phyloP scores from a whole-genome alignment of 2,329 filamentous ascomycete species.

The Aulographum hederae region DNA sequence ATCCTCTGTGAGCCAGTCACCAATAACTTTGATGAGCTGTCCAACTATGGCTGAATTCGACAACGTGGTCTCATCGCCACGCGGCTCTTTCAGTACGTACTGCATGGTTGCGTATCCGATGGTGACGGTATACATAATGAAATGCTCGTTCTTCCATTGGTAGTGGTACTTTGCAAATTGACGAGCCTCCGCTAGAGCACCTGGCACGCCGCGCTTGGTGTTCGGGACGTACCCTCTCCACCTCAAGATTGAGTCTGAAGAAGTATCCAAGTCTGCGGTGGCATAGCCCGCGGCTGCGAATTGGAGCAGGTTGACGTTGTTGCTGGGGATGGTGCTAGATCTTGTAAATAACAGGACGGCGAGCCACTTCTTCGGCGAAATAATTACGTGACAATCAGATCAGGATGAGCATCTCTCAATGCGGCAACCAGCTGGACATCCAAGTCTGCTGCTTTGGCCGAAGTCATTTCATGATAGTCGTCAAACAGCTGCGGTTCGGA shows the following conservation, averaged over 20 bases:
- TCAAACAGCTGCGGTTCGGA: background rate
- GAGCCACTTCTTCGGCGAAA: background rate
- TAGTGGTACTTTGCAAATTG: constrained; percentile 23
- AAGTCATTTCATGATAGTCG: constrained; percentile 11
- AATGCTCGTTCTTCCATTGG: constrained; percentile 18
- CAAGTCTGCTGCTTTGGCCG: constrained; percentile 18
- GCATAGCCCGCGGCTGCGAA: constrained; percentile 25
- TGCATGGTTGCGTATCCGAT: constrained; percentile 13
- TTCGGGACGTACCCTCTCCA: constrained; percentile 18
- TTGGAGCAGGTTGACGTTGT: constrained; percentile 19
- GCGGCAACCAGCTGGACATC: constrained; percentile 20
- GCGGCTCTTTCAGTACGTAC: constrained; percentile 21
- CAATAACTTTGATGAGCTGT: constrained; percentile 18
- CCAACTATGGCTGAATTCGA: constrained; percentile 19
- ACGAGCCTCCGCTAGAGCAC: constrained; percentile 17
- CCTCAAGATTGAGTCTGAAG: constrained; percentile 17
- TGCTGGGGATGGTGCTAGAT: constrained; percentile 13
- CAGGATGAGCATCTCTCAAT: constrained; percentile 17
- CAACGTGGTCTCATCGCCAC: constrained; percentile 12
- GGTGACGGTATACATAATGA: constrained; percentile 19
- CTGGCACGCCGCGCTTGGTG: constrained; percentile 5
- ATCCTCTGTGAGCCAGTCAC: constrained; percentile 18
- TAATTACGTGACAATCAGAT: constrained; percentile 16
- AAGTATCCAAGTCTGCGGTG: constrained; percentile 16
- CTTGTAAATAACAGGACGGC: background rate